These are phyloP conservation scores for Ogataea glucozyma DNA, from an alignment of 805 yeast genomes.

Conservation along the genomic window DNA sequence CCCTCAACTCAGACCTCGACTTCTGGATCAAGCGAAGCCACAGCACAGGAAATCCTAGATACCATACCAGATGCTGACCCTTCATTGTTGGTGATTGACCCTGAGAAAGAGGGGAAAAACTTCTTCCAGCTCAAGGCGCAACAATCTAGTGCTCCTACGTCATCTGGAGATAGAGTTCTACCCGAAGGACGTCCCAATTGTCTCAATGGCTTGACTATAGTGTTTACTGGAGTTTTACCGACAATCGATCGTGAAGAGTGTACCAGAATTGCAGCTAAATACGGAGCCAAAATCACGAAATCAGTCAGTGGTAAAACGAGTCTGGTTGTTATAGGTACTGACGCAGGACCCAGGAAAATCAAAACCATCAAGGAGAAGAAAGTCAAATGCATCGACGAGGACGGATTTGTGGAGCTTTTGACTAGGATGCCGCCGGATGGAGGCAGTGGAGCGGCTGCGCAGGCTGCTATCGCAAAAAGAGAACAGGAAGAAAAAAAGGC, in stretches of 20 bases:
- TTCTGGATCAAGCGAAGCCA: slow-evolving; percentile 21
- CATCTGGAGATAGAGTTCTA: slow-evolving; percentile 46
- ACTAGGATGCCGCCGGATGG: slow-evolving; percentile 87
- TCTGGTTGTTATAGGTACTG: slow-evolving; percentile 87
- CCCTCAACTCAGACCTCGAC: background rate
- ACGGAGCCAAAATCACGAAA: slow-evolving; percentile 90
- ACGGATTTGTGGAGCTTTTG: slow-evolving; percentile 76
- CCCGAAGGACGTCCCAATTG: slow-evolving; percentile 89
- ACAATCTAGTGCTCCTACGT: slow-evolving; percentile 36
- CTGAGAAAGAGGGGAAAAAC: slow-evolving; percentile 49
- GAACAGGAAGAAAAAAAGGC: slow-evolving; percentile 65
- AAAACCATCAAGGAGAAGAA: slow-evolving; percentile 70
- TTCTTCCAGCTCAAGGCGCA: slow-evolving; percentile 59
- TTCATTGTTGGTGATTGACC: slow-evolving; percentile 32
- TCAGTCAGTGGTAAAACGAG: slow-evolving; percentile 84
- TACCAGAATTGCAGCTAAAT: slow-evolving; percentile 73
- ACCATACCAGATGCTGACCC: slow-evolving; percentile 76
- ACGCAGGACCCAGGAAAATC: slow-evolving; percentile 96
- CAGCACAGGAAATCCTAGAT: slow-evolving; percentile 58
- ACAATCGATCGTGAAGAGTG: slow-evolving; percentile 73
- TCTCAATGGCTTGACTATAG: slow-evolving; percentile 83
- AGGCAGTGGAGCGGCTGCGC: slow-evolving; percentile 80
- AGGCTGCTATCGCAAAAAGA: slow-evolving; percentile 66
- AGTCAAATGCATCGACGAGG: slow-evolving; percentile 83
- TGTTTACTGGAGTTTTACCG: slow-evolving; percentile 89